These are phyloP conservation scores for Selaginella tamariscina DNA, from an alignment of 75 land plant genomes.

Conservation along the genomic window DNA sequence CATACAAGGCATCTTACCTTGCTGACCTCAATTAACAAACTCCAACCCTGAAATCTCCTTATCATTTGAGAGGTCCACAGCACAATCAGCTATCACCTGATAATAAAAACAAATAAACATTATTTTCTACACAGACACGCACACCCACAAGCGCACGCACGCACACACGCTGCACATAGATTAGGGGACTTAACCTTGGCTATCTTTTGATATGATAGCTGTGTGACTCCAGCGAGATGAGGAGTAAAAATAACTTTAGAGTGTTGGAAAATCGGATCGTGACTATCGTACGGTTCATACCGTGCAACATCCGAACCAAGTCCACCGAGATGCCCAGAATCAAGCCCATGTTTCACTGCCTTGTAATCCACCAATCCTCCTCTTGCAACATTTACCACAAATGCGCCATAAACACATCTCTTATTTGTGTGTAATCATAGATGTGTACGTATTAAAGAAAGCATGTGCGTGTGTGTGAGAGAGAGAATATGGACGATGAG, in stretches of 20 bases:
- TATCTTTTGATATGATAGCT: conserved; percentile 66
- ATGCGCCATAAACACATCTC: conserved; percentile 49
- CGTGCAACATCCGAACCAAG: conserved; percentile 74
- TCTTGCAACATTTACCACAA: conserved; percentile 75
- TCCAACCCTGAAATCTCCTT: conserved; percentile 41
- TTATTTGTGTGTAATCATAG: too few relatives aligned
- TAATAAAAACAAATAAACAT: background rate
- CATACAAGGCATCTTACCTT: too few relatives aligned
- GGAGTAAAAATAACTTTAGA: conserved; percentile 81
- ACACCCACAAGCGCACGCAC: too few relatives aligned
- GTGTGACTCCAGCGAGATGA: conserved; percentile 92
- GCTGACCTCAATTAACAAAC: conserved; percentile 50
- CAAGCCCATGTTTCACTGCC: conserved; percentile 40
- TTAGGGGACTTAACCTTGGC: conserved; percentile 56
- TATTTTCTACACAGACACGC: background rate
- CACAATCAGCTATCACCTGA: conserved; percentile 64
- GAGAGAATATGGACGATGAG: too few relatives aligned
- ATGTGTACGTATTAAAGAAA: too few relatives aligned
- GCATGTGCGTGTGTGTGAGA: too few relatives aligned
- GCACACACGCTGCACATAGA: too few relatives aligned
- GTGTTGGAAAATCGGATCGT: conserved; percentile 63
- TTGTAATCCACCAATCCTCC: conserved; percentile 76
- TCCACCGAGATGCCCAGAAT: conserved; percentile 81
- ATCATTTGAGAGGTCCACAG: conserved; percentile 46
- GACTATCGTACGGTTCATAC: conserved; percentile 74